Conservation (phyloP, 805 yeast species). For the Schwanniomyces occidentalis region DNA sequence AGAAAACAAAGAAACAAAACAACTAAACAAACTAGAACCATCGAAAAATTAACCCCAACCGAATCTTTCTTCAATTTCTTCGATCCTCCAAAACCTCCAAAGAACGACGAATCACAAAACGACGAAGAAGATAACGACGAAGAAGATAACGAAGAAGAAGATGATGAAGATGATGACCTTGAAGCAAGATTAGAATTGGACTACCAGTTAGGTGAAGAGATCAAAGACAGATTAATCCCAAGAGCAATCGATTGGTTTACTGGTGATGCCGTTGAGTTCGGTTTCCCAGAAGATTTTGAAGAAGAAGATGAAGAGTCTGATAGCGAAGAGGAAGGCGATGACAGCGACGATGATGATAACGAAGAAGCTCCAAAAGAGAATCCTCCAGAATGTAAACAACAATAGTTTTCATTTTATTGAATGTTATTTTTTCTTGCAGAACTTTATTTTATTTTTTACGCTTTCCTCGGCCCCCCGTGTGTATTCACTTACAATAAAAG, state of each 20-base stretch:
- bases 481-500: too few species aligned
- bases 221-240: conserved; percentile 93
- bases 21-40: conserved; percentile 94
- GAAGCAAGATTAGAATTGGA: conserved; percentile 87
- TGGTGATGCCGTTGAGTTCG: conserved; percentile 87
- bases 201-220: conserved; percentile 93
- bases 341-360: conserved; percentile 54
- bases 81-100: conserved; percentile 84
- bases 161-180: conserved; percentile 68
- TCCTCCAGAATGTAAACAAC: conserved; percentile 80
- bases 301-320: conserved; percentile 63
- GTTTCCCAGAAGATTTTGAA: conserved; percentile 54
- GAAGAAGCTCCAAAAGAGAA: conserved; percentile 57
- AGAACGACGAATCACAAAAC: conserved; percentile 36
- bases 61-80: conserved; percentile 96
- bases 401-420: conserved; percentile 29
- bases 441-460: background rate
- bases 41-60: conserved; percentile 90
- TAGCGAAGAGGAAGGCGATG: conserved; percentile 62
- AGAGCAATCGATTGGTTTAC: conserved; percentile 99
- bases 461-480: too few species aligned
- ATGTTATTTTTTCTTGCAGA: background rate
- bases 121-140: conserved; percentile 53
- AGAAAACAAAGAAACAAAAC: conserved; percentile 96
- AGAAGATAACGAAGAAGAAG: conserved; percentile 43